phyloP scores from a whole-genome alignment of 202 grass and related monocot genomes.

The Dendrocalamus latiflorus region DNA sequence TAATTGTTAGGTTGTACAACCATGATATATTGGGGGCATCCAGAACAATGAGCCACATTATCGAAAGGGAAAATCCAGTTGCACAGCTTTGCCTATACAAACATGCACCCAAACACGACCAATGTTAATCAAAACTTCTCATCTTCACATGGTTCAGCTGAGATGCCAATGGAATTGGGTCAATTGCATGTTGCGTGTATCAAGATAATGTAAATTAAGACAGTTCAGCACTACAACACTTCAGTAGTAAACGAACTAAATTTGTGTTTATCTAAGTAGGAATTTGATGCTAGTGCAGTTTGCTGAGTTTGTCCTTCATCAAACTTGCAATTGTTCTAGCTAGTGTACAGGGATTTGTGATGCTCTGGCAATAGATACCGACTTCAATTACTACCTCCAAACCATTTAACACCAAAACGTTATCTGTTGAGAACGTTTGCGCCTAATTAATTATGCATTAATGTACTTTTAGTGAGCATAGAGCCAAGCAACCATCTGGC shows the following conservation, averaged over 20 bases:
- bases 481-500: neutral
- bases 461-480: neutral
- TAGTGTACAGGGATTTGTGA: neutral
- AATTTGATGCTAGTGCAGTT: too few species aligned
- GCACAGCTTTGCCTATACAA: neutral
- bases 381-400: neutral
- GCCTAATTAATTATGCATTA: neutral
- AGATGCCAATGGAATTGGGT: neutral
- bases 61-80: neutral
- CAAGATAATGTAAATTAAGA: too few species aligned
- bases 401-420: neutral
- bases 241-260: too few species aligned
- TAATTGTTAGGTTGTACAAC: neutral
- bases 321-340: too few species aligned
- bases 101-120: neutral
- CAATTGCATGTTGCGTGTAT: neutral
- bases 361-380: neutral
- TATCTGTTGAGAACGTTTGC: too few species aligned
- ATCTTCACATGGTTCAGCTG: neutral
- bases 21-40: neutral
- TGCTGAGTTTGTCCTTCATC: too few species aligned
- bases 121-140: neutral
- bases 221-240: too few species aligned
- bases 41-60: neutral
- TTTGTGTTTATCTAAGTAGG: too few species aligned